Evolutionary conservation across 257 asterid genomes (phyloP), one percentile per base, ranked within the genome.

Genomic region (Henckelia pumila): DNA sequence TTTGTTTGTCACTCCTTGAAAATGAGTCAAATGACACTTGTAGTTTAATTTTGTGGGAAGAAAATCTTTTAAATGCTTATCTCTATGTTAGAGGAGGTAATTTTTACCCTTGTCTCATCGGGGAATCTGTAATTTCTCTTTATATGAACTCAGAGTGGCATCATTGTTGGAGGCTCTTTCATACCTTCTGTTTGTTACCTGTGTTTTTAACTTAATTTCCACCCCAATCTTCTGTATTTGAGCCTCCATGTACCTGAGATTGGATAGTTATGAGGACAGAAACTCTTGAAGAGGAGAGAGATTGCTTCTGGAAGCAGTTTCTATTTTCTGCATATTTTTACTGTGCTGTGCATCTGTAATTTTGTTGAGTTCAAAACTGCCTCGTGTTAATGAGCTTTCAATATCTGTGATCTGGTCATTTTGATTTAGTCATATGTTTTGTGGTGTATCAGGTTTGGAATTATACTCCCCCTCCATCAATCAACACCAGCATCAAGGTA

Each of bases 401-500:
- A 16, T 28, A 14, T 63, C 68, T 55, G 17, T 59, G 56, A 29
- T 67, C 64, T 58, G 40, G 32, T 59, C 25, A 4, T 74, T 59
- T 64, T 66, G 74, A 61, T 59, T 49, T 50, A 19, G 22, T 70
- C 69, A n/a, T 49, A 75, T 60, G 33, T 56, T 61, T 66, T 73
- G 13, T 63, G 61, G 66, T 75, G 73, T 55, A 61, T 70, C 87
- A 93, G 98, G 98, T 93, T 24, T 80, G 91, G 77, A 93, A 93
- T 78, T 85, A 76, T 65, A 77, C 78, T 71, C 95, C 92, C 33
- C 78, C 85, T 53, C 95, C 97, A 23, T 24, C 95, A 61, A 86
- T 93, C 78, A 93, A 93, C 84, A 88, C 85, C 73, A 90, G 99
- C 79, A 93, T 93, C 76, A 93, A 93, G 99, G 99, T 93, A 83